Evolutionary conservation across 2,329 filamentous ascomycete species (phyloP).

Genomic region (Blumeria hordei): DNA sequence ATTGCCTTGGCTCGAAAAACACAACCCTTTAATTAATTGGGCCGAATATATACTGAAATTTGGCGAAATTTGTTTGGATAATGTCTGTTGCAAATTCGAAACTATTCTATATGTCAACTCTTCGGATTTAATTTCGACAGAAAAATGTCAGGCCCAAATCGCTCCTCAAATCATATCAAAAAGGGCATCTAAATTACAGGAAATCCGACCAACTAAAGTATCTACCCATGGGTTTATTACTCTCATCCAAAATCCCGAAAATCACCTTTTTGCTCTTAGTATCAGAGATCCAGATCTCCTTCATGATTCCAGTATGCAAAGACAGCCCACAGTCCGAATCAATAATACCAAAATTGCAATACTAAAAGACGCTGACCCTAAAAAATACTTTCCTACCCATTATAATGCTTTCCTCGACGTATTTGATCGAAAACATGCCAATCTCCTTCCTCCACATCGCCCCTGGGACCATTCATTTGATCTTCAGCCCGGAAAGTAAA

Average conservation of each 20-base stretch:
- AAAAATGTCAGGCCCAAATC: too few relatives aligned
- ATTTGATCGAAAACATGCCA: background rate
- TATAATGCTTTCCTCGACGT: background rate
- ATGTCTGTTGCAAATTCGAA: background rate
- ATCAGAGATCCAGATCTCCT: background rate
- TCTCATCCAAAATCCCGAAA: background rate
- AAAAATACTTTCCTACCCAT: background rate
- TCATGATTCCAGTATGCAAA: background rate
- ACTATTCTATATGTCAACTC: background rate
- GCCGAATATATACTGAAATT: too few relatives aligned
- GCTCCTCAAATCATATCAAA: too few relatives aligned
- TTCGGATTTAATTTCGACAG: too few relatives aligned
- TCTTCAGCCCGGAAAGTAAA: too few relatives aligned
- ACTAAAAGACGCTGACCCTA: background rate
- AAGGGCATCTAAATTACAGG: background rate
- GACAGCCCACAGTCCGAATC: background rate
- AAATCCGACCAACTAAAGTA: background rate
- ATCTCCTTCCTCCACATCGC: background rate
- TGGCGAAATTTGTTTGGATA: background rate
- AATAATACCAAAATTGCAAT: background rate
- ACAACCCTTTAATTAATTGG: too few relatives aligned
- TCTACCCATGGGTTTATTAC: background rate
- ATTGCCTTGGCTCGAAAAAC: too few relatives aligned
- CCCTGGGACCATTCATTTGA: background rate
- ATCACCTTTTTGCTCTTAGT: background rate